A percentile compares a stretch with the other conserved stretches of the same genome.
Conservation (phyloP, 1,284 basidiomycete species). For the Waitea zeae region DNA sequence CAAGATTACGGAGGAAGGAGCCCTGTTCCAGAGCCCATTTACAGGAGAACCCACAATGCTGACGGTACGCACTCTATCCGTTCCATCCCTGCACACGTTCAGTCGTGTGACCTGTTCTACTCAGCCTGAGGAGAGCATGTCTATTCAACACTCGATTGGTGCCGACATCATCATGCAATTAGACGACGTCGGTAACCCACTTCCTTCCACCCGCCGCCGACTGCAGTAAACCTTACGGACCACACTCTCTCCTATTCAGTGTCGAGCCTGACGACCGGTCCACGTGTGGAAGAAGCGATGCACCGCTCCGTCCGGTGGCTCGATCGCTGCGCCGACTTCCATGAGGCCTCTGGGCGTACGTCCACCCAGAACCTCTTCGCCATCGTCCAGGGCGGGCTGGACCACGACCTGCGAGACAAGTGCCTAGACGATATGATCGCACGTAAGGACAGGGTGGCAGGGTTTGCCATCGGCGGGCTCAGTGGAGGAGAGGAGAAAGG, state of each 20-base stretch:
- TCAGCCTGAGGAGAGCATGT: slow-evolving; percentile 75
- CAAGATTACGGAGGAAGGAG: slow-evolving; percentile 72
- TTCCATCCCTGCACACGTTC: background rate
- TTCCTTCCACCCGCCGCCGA: too few species aligned
- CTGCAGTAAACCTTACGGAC: background rate
- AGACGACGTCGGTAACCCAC: slow-evolving; percentile 57
- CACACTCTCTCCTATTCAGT: slow-evolving; percentile 21
- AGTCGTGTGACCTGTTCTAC: slow-evolving; percentile 3
- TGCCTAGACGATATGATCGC: slow-evolving; percentile 71
- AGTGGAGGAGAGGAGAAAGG: slow-evolving; percentile 83
- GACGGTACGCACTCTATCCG: slow-evolving; percentile 30
- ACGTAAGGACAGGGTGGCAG: slow-evolving; percentile 51
- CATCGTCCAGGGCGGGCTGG: slow-evolving; percentile 74
- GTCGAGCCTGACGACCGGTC: slow-evolving; percentile 53
- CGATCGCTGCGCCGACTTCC: slow-evolving; percentile 64
- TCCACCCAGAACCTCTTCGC: slow-evolving; percentile 68
- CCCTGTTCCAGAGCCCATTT: slow-evolving; percentile 68
- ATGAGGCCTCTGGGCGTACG: slow-evolving; percentile 44
- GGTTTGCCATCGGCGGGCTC: slow-evolving; percentile 72
- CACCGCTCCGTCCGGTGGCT: slow-evolving; percentile 70
- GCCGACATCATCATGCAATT: slow-evolving; percentile 87
- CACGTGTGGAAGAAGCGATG: slow-evolving; percentile 73
- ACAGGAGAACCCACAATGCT: slow-evolving; percentile 72
- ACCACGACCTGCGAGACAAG: slow-evolving; percentile 43
- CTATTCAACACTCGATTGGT: slow-evolving; percentile 74